phyloP scores from a whole-genome alignment of 2,329 filamentous ascomycete genomes.

The Beauveria rudraprayagi region DNA sequence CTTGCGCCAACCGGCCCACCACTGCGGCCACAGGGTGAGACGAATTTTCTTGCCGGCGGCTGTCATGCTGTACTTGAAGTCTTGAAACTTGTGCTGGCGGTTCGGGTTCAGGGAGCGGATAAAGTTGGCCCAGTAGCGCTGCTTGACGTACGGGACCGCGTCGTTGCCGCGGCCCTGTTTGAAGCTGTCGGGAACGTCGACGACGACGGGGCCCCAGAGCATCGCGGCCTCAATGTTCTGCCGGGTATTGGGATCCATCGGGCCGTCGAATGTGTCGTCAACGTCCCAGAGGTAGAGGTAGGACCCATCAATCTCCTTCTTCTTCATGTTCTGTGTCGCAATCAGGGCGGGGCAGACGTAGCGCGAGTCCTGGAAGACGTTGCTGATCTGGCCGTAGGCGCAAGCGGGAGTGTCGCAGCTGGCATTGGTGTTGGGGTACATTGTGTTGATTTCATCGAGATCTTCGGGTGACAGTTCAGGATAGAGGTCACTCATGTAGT shows the following conservation, averaged over 20 bases:
- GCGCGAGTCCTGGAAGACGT: slow-evolving; percentile 28
- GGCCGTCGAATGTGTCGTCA: slow-evolving; percentile 45
- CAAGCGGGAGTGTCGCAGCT: slow-evolving; percentile 25
- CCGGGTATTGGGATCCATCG: slow-evolving; percentile 51
- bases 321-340: slow-evolving; percentile 21
- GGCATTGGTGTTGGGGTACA: slow-evolving; percentile 29
- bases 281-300: slow-evolving; percentile 69
- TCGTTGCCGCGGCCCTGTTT: slow-evolving; percentile 42
- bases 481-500: slow-evolving; percentile 27
- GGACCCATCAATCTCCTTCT: slow-evolving; percentile 29
- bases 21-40: background rate
- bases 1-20: background rate
- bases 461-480: slow-evolving; percentile 25
- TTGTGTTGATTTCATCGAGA: slow-evolving; percentile 23
- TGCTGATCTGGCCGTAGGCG: slow-evolving; percentile 30
- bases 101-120: slow-evolving; percentile 62
- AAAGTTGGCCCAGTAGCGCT: slow-evolving; percentile 70
- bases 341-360: slow-evolving; percentile 29
- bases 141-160: slow-evolving; percentile 50
- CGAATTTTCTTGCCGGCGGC: background rate
- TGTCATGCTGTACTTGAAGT: background rate
- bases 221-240: slow-evolving; percentile 61
- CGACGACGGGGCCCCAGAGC: slow-evolving; percentile 55
- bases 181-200: slow-evolving; percentile 47
- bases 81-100: background rate